A percentile compares a stretch with the other conserved stretches of the same genome.
Conservation (phyloP, 306 rosid species). For the Quercus engelmannii region DNA sequence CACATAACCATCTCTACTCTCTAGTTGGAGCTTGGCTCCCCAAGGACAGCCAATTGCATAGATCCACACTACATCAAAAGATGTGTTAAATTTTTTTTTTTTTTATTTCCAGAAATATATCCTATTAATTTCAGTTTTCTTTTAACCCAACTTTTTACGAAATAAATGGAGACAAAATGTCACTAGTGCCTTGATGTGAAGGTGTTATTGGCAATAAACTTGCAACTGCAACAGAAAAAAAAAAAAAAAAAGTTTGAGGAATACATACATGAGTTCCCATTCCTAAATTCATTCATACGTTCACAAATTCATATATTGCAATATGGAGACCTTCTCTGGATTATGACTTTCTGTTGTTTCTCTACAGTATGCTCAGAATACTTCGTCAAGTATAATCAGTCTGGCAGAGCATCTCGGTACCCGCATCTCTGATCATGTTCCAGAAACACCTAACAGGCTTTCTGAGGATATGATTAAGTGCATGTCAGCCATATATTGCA, state of each 20-base stretch:
- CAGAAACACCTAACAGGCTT: conserved; percentile 66
- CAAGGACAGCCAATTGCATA: background rate
- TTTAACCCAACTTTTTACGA: background rate
- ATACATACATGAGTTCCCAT: too few relatives aligned
- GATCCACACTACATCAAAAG: background rate
- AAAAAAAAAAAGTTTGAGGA: background rate
- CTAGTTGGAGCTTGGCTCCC: background rate
- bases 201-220: background rate
- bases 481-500: conserved; percentile 87
- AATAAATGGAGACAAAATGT: background rate
- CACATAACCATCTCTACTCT: background rate
- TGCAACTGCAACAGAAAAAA: too few relatives aligned
- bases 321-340: conserved; percentile 19
- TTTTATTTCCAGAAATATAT: background rate
- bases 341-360: conserved; percentile 27
- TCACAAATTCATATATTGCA: background rate
- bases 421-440: conserved; percentile 72
- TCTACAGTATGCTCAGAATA: conserved; percentile 63
- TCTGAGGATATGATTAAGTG: conserved; percentile 95
- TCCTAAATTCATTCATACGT: too few relatives aligned
- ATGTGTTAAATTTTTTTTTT: background rate
- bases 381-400: conserved; percentile 68
- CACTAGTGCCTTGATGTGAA: background rate
- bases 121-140: background rate
- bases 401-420: conserved; percentile 98